phyloP scores from a whole-genome alignment of 441 rosid genomes.

The Populus hybrid region DNA sequence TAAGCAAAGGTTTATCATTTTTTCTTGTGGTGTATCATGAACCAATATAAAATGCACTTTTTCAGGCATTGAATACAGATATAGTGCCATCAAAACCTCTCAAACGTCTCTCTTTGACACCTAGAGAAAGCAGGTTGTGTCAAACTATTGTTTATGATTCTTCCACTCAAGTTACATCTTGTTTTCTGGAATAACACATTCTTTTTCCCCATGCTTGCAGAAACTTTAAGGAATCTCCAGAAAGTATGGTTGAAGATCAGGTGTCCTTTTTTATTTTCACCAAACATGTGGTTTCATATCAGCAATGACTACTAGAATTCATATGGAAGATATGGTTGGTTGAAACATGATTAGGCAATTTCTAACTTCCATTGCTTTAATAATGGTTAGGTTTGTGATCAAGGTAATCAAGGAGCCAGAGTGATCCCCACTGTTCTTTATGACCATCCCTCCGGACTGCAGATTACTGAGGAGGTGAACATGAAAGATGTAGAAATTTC shows the following conservation, averaged over 20 bases:
- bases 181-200: conserved; percentile 7
- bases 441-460: conserved; percentile 29
- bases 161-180: conserved; percentile 10
- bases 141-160: background rate
- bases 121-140: conserved; percentile 60
- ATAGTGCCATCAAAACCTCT: conserved; percentile 35
- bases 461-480: conserved; percentile 29
- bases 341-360: conserved; percentile 6
- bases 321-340: background rate
- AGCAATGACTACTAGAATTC: background rate
- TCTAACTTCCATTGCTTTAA: conserved; percentile 18
- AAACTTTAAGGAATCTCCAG: conserved; percentile 34
- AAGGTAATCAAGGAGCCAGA: conserved; percentile 26
- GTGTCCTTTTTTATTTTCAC: conserved; percentile 28
- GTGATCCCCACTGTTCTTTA: conserved; percentile 20
- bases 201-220: conserved; percentile 35
- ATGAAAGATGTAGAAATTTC: conserved; percentile 41
- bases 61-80: conserved; percentile 48
- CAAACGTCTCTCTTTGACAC: conserved; percentile 65
- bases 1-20: conserved; percentile 4
- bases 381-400: conserved; percentile 37
- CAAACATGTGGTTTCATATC: background rate
- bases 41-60: conserved; percentile 10
- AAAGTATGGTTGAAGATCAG: conserved; percentile 42
- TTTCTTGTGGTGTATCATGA: background rate